These are phyloP conservation scores for Gillenia trifoliata DNA, from an alignment of 306 rosid genomes.

Conservation along the genomic window DNA sequence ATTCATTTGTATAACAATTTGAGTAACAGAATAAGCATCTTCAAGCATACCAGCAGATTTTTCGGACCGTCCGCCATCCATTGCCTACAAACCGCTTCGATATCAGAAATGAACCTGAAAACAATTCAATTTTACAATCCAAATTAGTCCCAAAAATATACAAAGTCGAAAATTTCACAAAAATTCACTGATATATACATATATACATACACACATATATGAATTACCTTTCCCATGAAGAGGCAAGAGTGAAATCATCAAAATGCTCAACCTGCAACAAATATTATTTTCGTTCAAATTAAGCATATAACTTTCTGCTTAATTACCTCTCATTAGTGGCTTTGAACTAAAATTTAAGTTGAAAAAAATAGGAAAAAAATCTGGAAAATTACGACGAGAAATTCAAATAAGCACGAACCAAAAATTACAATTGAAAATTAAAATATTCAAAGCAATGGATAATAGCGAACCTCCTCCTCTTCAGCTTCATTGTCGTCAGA, in stretches of 20 bases:
- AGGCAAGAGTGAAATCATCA: slow-evolving; percentile 94
- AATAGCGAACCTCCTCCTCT: slow-evolving; percentile 46
- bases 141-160: neutral
- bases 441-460: neutral
- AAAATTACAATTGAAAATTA: neutral
- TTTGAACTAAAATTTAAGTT: neutral
- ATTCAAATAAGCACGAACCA: neutral
- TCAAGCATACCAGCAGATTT: slow-evolving; percentile 64
- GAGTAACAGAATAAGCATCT: neutral
- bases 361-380: neutral
- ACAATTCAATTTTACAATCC: neutral
- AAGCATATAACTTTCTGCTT: neutral
- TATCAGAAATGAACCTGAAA: slow-evolving; percentile 86
- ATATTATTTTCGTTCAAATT: neutral
- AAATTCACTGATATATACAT: neutral
- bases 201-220: neutral
- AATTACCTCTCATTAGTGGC: neutral
- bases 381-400: neutral
- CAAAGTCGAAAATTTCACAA: neutral
- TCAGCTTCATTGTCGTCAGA: slow-evolving; percentile 41
- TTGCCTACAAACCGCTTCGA: slow-evolving; percentile 81
- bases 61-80: slow-evolving; percentile 86
- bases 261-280: slow-evolving; percentile 79
- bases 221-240: slow-evolving; percentile 89
- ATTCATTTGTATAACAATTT: neutral